Evolutionary conservation across 352 stramenopile species (phyloP).

Genomic region (Globisporangium emineosum): DNA sequence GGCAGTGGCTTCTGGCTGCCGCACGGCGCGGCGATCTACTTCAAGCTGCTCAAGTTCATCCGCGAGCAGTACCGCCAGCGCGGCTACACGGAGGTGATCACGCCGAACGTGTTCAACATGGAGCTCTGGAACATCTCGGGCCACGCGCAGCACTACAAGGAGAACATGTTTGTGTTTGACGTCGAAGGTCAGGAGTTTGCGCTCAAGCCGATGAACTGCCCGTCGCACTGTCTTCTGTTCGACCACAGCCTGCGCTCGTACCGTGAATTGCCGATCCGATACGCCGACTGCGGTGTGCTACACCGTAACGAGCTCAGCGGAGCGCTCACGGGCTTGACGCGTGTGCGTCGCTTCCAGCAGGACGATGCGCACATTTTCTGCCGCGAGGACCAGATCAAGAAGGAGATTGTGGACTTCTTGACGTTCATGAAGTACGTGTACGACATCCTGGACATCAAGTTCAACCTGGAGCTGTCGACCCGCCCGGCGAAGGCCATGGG

Average conservation of each 20-base stretch:
- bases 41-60: slow-evolving; percentile 91
- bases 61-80: slow-evolving; percentile 81
- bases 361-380: slow-evolving; percentile 99
- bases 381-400: slow-evolving; percentile 92
- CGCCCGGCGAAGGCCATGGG: slow-evolving; percentile 95
- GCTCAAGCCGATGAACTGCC: slow-evolving; percentile 99
- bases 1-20: slow-evolving; percentile 98
- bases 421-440: slow-evolving; percentile 95
- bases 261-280: slow-evolving; percentile 92
- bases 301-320: slow-evolving; percentile 95
- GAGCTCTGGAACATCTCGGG: slow-evolving; percentile 97
- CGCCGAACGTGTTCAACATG: slow-evolving; percentile 97
- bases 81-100: slow-evolving; percentile 97
- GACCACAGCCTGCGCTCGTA: slow-evolving; percentile 96
- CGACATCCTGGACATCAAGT: slow-evolving; percentile 94
- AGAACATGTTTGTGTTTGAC: slow-evolving; percentile 94
- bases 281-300: slow-evolving; percentile 94
- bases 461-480: slow-evolving; percentile 92
- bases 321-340: slow-evolving; percentile 95
- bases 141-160: slow-evolving; percentile 96
- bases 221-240: slow-evolving; percentile 97
- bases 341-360: slow-evolving; percentile 97
- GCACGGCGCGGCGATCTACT: slow-evolving; percentile 98
- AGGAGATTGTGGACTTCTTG: slow-evolving; percentile 93
- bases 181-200: slow-evolving; percentile 92